phyloP scores from a whole-genome alignment of 148 eudicot species.

The Camellia sinensis region DNA sequence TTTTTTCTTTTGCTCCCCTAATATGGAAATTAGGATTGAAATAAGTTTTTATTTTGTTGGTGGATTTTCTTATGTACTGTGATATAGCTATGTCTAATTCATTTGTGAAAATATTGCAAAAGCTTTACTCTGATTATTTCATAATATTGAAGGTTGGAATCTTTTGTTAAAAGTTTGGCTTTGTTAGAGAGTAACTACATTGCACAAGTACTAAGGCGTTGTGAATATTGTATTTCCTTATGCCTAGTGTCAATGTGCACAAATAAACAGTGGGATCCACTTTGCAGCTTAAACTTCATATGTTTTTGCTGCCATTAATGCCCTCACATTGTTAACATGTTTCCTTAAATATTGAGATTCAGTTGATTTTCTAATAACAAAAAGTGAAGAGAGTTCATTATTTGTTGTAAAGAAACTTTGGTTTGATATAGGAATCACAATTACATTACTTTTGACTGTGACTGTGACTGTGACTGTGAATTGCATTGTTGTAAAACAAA shows the following conservation, averaged over 20 bases:
- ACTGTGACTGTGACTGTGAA: too few relatives aligned
- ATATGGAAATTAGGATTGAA: too few relatives aligned
- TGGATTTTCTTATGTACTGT: too few relatives aligned
- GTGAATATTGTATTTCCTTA: constrained; percentile 1
- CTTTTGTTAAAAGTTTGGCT: not conserved
- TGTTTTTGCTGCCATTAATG: constrained; percentile 30
- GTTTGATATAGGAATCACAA: too few relatives aligned
- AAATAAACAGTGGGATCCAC: constrained; percentile 23
- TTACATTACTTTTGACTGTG: too few relatives aligned
- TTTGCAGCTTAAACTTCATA: constrained; percentile 29
- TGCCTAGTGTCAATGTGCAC: constrained; percentile 28
- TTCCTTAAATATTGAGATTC: not conserved
- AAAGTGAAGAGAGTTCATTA: not conserved
- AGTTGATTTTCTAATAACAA: not conserved
- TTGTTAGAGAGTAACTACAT: not conserved
- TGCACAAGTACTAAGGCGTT: constrained; percentile 34
- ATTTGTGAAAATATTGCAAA: too few relatives aligned
- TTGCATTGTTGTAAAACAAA: too few relatives aligned
- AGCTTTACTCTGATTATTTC: not conserved
- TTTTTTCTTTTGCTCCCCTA: too few relatives aligned
- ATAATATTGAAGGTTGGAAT: not conserved
- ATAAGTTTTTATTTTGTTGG: too few relatives aligned
- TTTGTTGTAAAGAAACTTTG: not conserved
- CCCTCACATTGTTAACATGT: constrained; percentile 24
- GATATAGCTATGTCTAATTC: too few relatives aligned